Base-by-base conservation (phyloP, 768 basidiomycete species). In the Lactarius evosmus region DNA sequence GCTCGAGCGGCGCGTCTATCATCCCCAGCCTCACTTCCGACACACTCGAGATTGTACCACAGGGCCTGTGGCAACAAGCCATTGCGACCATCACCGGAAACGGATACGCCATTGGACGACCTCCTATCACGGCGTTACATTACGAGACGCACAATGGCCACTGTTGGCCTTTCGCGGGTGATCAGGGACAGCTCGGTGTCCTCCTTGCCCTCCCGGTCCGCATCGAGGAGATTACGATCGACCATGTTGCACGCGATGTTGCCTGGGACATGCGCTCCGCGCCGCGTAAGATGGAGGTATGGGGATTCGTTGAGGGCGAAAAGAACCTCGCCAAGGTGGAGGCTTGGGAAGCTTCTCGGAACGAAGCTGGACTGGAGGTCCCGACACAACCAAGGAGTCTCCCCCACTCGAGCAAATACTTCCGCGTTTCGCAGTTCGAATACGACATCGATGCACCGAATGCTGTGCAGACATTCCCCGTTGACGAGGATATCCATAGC, bases 151-250 rank as follows among this genome's bases (percentile, higher is more conserved):
- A 88, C 60, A 85, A 85, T 36, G 96, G 97, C 3, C 82, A 88
- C 61, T 99, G 96, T 75, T 99, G 96, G 95, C 92, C 96, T 1
- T 93, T 98, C 77, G 77, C 77, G 6, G 95, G 95, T 0, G 70
- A 79, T 19, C 73, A 82, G 54, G 96, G 95, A 4, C 91, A 91
- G 70, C 76, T 98, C 11, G 96, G 93, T 5, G 86, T 99, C 33
- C 78, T 80, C 38, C 84, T 99, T 32, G 85, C 86, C 2, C 81
- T 82, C 6, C 78, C 79, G n/a, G 78, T 82, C 8, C 78, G 80
- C 50, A 78, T 88, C 46, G 76, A 79, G 17, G 85, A 86, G 68
- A 76, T 99, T 56, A 93, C 93, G 11, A 82, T 92, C 60, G 96
- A 98, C 71, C 96, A 99, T 73, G 85, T 93, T 14, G 80, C 94